A percentile compares a stretch with the other conserved stretches of the same genome.
These are phyloP conservation scores for Lachnum nothofagi DNA, from an alignment of 2,329 filamentous ascomycete genomes.

Conservation along the genomic window DNA sequence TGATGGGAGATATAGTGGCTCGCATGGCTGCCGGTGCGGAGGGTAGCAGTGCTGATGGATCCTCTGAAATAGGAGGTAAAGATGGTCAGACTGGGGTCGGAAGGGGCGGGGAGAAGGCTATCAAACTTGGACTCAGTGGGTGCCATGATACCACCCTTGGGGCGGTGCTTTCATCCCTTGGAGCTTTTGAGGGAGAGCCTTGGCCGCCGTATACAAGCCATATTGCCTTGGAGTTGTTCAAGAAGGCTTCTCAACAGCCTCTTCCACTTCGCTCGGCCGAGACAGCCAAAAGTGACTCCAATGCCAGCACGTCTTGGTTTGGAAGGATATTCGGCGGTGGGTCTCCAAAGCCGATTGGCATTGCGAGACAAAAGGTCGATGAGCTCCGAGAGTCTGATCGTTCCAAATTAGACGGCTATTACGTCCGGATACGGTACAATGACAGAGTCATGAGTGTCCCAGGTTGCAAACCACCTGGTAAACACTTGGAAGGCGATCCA, in stretches of 20 bases:
- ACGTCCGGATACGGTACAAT: conserved; percentile 87
- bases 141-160: conserved; percentile 94
- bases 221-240: conserved; percentile 86
- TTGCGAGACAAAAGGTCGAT: conserved; percentile 55
- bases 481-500: conserved; percentile 80
- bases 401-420: conserved; percentile 65
- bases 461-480: conserved; percentile 69
- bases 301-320: conserved; percentile 24
- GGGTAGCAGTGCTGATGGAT: conserved; percentile 46
- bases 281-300: conserved; percentile 2
- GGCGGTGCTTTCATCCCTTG: conserved; percentile 69
- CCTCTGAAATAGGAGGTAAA: conserved; percentile 43
- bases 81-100: conserved; percentile 36
- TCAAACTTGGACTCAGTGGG: conserved; percentile 75
- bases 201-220: conserved; percentile 96
- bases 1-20: conserved; percentile 77
- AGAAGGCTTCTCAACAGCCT: conserved; percentile 39
- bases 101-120: conserved; percentile 44
- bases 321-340: conserved; percentile 23
- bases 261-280: conserved; percentile 26
- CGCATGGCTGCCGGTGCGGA: conserved; percentile 68
- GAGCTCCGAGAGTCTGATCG: conserved; percentile 55
- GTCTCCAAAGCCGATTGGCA: conserved; percentile 37
- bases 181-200: conserved; percentile 63
- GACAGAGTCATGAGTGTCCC: conserved; percentile 77